These are phyloP conservation scores for Pseudonectria foliicola DNA, from an alignment of 2,329 filamentous ascomycete genomes.

Conservation along the genomic window DNA sequence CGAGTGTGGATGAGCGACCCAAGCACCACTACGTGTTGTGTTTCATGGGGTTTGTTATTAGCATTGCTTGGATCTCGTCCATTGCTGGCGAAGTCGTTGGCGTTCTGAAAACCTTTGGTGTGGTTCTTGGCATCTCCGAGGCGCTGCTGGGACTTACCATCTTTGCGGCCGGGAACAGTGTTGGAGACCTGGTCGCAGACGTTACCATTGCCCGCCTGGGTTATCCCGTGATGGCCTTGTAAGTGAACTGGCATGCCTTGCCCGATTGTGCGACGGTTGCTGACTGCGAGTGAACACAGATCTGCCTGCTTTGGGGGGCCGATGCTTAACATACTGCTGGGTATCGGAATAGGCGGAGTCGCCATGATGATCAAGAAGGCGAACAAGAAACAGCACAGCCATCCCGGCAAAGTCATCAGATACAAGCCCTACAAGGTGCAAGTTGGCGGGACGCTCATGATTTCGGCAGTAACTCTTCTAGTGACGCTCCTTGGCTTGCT, in stretches of 20 bases:
- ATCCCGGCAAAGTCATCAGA: conserved; percentile 55
- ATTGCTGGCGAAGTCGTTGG: conserved; percentile 95
- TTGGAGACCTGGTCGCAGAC: conserved; percentile 90
- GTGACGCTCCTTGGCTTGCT: conserved; percentile 72
- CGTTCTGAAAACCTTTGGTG: conserved; percentile 84
- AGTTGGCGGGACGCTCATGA: conserved; percentile 76
- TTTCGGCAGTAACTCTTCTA: conserved; percentile 78
- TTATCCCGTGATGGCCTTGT: conserved; percentile 90
- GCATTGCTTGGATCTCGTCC: conserved; percentile 92
- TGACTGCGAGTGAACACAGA: conserved; percentile 26
- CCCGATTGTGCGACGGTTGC: neutral
- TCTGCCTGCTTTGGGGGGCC: conserved; percentile 97
- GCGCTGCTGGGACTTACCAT: conserved; percentile 91
- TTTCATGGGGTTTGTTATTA: conserved; percentile 83
- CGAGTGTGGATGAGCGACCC: conserved; percentile 59
- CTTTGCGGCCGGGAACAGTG: conserved; percentile 91
- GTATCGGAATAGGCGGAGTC: conserved; percentile 83
- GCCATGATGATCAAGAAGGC: conserved; percentile 76
- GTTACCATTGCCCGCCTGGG: conserved; percentile 90
- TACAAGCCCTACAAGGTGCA: conserved; percentile 78
- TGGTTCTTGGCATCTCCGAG: conserved; percentile 88
- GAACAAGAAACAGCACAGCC: conserved; percentile 56
- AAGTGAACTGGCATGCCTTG: conserved; percentile 26
- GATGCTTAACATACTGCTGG: conserved; percentile 93
- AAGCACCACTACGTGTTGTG: conserved; percentile 73